Base-by-base conservation (phyloP, 2,329 filamentous ascomycete species). In the Aspergillus intermedius region DNA sequence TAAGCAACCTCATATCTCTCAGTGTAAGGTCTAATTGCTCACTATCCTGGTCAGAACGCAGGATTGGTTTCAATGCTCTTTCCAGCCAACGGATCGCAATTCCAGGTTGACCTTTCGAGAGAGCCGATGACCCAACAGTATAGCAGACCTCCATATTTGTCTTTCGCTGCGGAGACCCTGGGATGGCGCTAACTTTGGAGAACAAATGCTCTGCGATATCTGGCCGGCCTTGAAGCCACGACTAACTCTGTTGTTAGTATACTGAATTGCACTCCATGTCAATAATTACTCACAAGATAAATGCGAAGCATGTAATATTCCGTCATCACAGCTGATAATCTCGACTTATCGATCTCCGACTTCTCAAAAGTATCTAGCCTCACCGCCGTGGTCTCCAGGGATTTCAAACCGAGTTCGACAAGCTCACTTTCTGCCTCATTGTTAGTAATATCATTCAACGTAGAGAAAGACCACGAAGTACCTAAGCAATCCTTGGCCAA, bases 141-240 rank as follows among this genome's bases (percentile, higher is more conserved):
- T 84, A 87, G 6, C 90, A 74, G 2, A 84, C 71, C 56, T 89
- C 83, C 3, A 83, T 78, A 40, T 91, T 74, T 1, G 75, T 75
- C 2, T 66, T 53, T 0, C 76, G 65, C 40, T 83, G 76, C 1
- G 62, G 47, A 46, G 37, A 10, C 10, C 19, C n/a, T 21, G 8
- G 17, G 17, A 5, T 13, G 5, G 21, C 10, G 37, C 10, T 57
- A 42, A 81, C 68, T 57, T 87, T 87, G 32, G 67, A 68, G 65
- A 85, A 91, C 75, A 93, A 82, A 64, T 88, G 82, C 47, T 95
- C 88, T 23, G 88, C 87, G 43, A 90, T 78, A 49, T 91, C 86
- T 12, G 86, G 74, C 37, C 84, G 80, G 37, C 80, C 76, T 60
- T 90, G 83, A 57, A 83, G 82, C 83, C 85, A 95, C 25, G 84